These are phyloP conservation scores for Apiospora arundinis DNA, from an alignment of 2,329 filamentous ascomycete species.

Conservation along the genomic window DNA sequence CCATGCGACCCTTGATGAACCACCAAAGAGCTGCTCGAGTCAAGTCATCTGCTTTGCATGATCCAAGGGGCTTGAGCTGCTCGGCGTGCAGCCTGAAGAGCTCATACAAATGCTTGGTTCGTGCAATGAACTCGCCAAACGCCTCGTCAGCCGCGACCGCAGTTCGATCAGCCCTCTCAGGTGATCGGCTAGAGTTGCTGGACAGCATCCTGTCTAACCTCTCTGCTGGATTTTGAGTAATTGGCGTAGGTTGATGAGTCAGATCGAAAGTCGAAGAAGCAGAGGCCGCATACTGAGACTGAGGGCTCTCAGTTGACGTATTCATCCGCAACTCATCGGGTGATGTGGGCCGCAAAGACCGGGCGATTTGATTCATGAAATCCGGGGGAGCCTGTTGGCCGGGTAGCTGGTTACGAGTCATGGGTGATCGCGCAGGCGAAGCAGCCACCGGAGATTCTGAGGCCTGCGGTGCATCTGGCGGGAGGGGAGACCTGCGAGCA, in stretches of 20 bases:
- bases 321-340: slow-evolving; percentile 36
- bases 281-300: slow-evolving; percentile 35
- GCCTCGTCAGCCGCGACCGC: slow-evolving; percentile 57
- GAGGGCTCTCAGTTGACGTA: slow-evolving; percentile 31
- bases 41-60: slow-evolving; percentile 70
- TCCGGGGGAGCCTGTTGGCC: background rate
- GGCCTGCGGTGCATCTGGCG: slow-evolving; percentile 26
- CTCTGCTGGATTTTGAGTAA: slow-evolving; percentile 35
- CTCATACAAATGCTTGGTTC: slow-evolving; percentile 76
- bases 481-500: slow-evolving; percentile 29
- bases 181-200: slow-evolving; percentile 28
- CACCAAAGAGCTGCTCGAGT: slow-evolving; percentile 82
- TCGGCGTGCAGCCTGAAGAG: slow-evolving; percentile 82
- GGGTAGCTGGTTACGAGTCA: background rate
- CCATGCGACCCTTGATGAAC: slow-evolving; percentile 82
- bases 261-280: slow-evolving; percentile 37
- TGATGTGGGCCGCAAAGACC: slow-evolving; percentile 30
- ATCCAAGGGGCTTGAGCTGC: slow-evolving; percentile 68
- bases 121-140: slow-evolving; percentile 70
- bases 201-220: slow-evolving; percentile 16
- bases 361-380: slow-evolving; percentile 16
- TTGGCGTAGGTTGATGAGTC: slow-evolving; percentile 37
- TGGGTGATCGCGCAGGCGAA: slow-evolving; percentile 28
- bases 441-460: slow-evolving; percentile 25
- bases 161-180: slow-evolving; percentile 39